Base-by-base conservation (phyloP, 2,329 filamentous ascomycete species). In the Microdochium bolleyi region DNA sequence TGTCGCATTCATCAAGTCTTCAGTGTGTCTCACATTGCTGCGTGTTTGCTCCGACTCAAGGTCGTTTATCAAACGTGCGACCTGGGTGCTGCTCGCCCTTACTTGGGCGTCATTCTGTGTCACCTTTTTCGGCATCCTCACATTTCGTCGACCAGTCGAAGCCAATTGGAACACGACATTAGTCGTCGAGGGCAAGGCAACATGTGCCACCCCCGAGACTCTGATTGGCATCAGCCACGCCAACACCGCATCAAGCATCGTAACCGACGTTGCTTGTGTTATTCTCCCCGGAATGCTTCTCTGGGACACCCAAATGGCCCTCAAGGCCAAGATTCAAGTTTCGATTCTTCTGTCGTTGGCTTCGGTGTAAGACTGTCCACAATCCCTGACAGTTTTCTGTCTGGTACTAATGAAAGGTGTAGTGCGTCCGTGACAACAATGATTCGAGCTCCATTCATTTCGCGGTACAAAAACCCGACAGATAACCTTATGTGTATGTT, bases 91-190 rank as follows among this genome's bases (percentile, higher is more conserved):
- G 2, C 51, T 52, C n/a, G 51, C 24, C 2, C 21, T 52, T 3
- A 49, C 46, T 7, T 49, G 41, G 44, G 46, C 44, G 7, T 49
- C 51, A n/a, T 52, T 52, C n/a, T 49, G 41, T 41, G 46, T 49
- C 19, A 49, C 51, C n/a, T 52, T 52, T 16, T 49, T 52, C 25
- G 51, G 51, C 9, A 49, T 52, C n/a, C 24, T 52, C n/a, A 49
- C 46, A 2, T 49, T 52, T 19, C 49, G 51, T n/a, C 51, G 32
- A 14, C 51, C 51, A 16, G 51, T 52, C 9, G 51, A 52, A 22
- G 51, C 51, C 25, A 52, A 52, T 37, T 52, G 51, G 51, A 49
- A 52, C 46, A 49, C 27, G 27, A 5, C 5, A 30, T 30, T 30
- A 11, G 27, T 30, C 5, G 27, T 11, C 27, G 27, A 30, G 27